phyloP scores from a whole-genome alignment of 768 basidiomycete genomes.

The Amanita jacksonii region DNA sequence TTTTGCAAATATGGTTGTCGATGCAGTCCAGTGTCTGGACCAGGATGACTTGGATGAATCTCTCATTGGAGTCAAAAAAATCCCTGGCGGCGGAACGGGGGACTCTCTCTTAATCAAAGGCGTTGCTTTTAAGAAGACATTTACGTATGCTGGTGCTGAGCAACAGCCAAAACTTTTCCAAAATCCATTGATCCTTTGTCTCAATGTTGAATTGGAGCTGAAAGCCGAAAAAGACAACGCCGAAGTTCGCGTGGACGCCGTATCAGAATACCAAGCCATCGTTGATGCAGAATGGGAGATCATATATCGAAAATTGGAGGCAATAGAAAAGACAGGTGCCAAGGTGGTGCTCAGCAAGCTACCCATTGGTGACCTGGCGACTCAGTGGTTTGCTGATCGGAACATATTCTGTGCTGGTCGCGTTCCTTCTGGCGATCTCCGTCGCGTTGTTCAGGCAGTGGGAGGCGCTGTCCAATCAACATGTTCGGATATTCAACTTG shows the following conservation, averaged over 20 bases:
- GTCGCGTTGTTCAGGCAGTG: slow-evolving; percentile 91
- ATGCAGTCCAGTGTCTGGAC: slow-evolving; percentile 89
- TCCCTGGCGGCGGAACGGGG: slow-evolving; percentile 95
- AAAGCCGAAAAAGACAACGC: slow-evolving; percentile 99
- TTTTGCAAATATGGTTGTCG: slow-evolving; percentile 98
- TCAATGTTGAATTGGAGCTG: slow-evolving; percentile 97
- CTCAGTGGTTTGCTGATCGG: slow-evolving; percentile 98
- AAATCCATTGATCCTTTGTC: slow-evolving; percentile 81
- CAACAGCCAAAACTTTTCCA: slow-evolving; percentile 94
- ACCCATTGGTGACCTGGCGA: slow-evolving; percentile 96
- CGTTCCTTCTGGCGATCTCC: slow-evolving; percentile 81
- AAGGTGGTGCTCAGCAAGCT: slow-evolving; percentile 97
- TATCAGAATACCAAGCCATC: slow-evolving; percentile 97
- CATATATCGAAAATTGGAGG: slow-evolving; percentile 94
- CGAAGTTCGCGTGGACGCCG: slow-evolving; percentile 93
- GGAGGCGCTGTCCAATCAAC: slow-evolving; percentile 95
- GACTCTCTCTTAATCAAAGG: slow-evolving; percentile 85
- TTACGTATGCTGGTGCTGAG: slow-evolving; percentile 98
- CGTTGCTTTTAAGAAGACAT: slow-evolving; percentile 99
- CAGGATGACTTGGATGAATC: slow-evolving; percentile 92
- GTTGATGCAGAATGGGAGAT: slow-evolving; percentile 99
- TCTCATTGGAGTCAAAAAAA: slow-evolving; percentile 95
- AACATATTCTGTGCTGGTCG: slow-evolving; percentile 99
- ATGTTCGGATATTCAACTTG: slow-evolving; percentile 80
- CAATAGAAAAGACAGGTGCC: slow-evolving; percentile 92